Evolutionary conservation across 2,329 filamentous ascomycete genomes (phyloP), one percentile per base, ranked within the genome.

Genomic region (Alternaria metachromatica): DNA sequence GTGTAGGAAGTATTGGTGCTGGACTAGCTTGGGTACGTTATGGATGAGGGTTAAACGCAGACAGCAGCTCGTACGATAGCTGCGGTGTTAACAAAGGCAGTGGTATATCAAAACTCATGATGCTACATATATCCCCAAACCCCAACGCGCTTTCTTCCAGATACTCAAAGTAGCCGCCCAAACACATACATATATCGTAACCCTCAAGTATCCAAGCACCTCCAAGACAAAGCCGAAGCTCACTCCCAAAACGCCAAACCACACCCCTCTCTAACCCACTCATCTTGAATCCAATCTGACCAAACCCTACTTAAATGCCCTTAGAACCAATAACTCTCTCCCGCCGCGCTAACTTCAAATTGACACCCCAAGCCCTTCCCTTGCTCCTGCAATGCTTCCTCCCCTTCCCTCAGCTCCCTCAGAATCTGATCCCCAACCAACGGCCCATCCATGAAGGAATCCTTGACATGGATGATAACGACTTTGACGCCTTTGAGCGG

Each of bases 391-490:
- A 83, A 59, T 26, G 62, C 64, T 45, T 63, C 70, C 64, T 94
- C 92, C 63, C 92, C 85, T 25, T 88, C 87, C 18, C 81, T 76
- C 54, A 98, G 80, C 77, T 97, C 88, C 63, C 83, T 76, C 21
- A 96, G 72, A 37, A 98, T 97, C 2, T 81, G 85, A 4, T 92
- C 88, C 37, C 84, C 87, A 2, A 86, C 88, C 51, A 82, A 78
- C 25, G 88, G 87, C 0, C 89, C 92, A 76, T 97, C 94, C 9
- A 85, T 84, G 59, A 97, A 82, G 21, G 87, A 90, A 68, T 98
- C 95, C 78, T 99, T 99, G 74, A 98, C 88, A 76, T 99, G 96
- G 41, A 98, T 98, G 59, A 98, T 88, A 54, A 97, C 89, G 2
- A 99, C 84, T 66, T 89, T 91, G 26, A 98, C 77, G 0, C 93